Conservation (phyloP, 208 protist species). For the Trypanosoma mega region DNA sequence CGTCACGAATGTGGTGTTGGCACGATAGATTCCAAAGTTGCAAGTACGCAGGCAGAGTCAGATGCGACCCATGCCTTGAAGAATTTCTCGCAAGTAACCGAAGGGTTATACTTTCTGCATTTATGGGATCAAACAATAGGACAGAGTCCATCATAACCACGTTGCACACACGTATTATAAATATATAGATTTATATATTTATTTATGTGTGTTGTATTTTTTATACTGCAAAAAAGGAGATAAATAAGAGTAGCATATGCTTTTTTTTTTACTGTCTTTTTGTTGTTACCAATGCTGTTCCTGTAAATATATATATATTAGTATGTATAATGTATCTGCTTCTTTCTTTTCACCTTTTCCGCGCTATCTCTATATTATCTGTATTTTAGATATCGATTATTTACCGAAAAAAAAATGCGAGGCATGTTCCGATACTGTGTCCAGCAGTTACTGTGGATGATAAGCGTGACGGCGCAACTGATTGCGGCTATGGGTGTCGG, state of each 20-base stretch:
- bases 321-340: constrained; percentile 2
- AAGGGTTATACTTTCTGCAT: constrained; percentile 32
- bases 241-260: no score
- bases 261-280: background rate
- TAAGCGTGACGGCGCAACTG: constrained; percentile 43
- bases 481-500: constrained; percentile 78
- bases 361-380: background rate
- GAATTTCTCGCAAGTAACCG: constrained; percentile 4
- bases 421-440: constrained; percentile 54
- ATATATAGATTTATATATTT: background rate
- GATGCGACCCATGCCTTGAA: background rate
- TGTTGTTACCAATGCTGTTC: background rate
- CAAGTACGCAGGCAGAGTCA: constrained; percentile 7
- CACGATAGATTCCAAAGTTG: background rate
- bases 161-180: background rate
- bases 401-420: constrained; percentile 16
- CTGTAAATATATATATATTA: background rate
- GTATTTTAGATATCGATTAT: constrained; percentile 8
- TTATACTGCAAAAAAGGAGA: no score
- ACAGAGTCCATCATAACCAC: background rate
- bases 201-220: constrained; percentile 4
- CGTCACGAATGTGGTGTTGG: no score
- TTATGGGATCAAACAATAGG: constrained; percentile 27
- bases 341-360: constrained; percentile 12
- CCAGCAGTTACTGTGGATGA: constrained; percentile 68